Evolutionary conservation across 495 filamentous ascomycete species (phyloP), one percentile per base, ranked within the genome.

Genomic region (Halenospora varia): DNA sequence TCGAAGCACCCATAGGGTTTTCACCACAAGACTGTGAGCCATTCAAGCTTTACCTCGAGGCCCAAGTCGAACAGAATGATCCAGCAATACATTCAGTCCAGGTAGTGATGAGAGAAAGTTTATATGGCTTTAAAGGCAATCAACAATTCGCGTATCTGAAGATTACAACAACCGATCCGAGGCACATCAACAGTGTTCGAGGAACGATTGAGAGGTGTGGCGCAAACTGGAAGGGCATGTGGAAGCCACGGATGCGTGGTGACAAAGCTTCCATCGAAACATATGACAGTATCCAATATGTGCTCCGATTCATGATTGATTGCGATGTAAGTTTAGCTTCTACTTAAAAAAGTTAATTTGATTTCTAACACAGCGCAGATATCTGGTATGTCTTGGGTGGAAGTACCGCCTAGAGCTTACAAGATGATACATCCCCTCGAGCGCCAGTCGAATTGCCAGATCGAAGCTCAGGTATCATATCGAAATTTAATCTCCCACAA

Each of bases 241-340:
- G 95, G 95, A 86, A 84, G 56, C 35, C 23, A 3, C 78, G 70
- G 29, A 73, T 73, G 1, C 88, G 92, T 6, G 79, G 77, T 15
- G 59, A 56, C 11, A 49, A 25, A 25, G 81, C 78, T 4, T 73
- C 74, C 11, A 82, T 96, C 57, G 79, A 88, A 68, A 97, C 94
- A 0, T 99, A 90, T 62, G 94, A 99, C 72, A 95, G 81, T 57
- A 91, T 99, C 62, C 90, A 94, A 75, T 99, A 97, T 64, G 80
- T 99, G 3, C 70, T 97, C 62, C 81, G 94, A 59, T 97, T 97
- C 70, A 97, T 99, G 94, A 93, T 99, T 50, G 94, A 99, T 68
- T 90, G 86, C 49, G 87, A 89, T 56, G 83, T 89, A 71, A 53
- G 77, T 59, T 10, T 10, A 11, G 22, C 6, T 10, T 54, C 10